Percentiles rank a stretch among this genome's conserved stretches.
phyloP scores from a whole-genome alignment of 768 basidiomycete genomes.

The Mycena crocata region DNA sequence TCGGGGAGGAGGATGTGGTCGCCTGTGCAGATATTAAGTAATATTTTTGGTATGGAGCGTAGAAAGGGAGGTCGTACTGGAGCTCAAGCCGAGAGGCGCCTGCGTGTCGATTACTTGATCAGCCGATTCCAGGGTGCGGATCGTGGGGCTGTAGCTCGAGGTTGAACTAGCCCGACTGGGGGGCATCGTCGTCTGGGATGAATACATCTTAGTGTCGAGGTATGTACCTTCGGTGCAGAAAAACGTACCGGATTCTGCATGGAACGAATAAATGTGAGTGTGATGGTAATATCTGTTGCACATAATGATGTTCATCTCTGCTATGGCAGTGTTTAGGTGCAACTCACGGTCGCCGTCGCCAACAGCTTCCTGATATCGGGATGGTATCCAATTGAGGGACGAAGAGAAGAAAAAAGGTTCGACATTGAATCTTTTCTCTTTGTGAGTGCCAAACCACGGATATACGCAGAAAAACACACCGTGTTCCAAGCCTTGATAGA shows the following conservation, averaged over 20 bases:
- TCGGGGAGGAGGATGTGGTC: slow-evolving; percentile 55
- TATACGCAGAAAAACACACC: slow-evolving; percentile 37
- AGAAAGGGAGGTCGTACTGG: slow-evolving; percentile 41
- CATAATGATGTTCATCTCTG: not conserved
- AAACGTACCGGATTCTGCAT: slow-evolving; percentile 50
- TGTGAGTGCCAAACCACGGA: not conserved
- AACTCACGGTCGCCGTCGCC: slow-evolving; percentile 51
- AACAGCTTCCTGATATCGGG: slow-evolving; percentile 63
- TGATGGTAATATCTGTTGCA: slow-evolving; percentile 64
- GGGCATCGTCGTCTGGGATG: slow-evolving; percentile 33
- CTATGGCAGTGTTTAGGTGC: not conserved
- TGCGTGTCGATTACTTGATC: slow-evolving; percentile 64
- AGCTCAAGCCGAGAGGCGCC: slow-evolving; percentile 54
- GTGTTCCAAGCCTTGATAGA: slow-evolving; percentile 57
- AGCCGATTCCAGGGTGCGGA: slow-evolving; percentile 25
- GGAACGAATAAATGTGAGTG: slow-evolving; percentile 62
- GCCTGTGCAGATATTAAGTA: slow-evolving; percentile 33
- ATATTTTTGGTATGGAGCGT: not conserved
- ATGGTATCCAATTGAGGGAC: slow-evolving; percentile 69
- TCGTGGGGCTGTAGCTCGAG: slow-evolving; percentile 28
- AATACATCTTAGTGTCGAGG: no score
- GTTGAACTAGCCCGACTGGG: slow-evolving; percentile 37
- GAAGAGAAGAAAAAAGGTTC: slow-evolving; percentile 78
- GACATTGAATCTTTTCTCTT: slow-evolving; percentile 53
- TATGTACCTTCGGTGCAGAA: no score